These are phyloP conservation scores for Kwoniella pini DNA, from an alignment of 768 basidiomycete genomes.

Conservation along the genomic window DNA sequence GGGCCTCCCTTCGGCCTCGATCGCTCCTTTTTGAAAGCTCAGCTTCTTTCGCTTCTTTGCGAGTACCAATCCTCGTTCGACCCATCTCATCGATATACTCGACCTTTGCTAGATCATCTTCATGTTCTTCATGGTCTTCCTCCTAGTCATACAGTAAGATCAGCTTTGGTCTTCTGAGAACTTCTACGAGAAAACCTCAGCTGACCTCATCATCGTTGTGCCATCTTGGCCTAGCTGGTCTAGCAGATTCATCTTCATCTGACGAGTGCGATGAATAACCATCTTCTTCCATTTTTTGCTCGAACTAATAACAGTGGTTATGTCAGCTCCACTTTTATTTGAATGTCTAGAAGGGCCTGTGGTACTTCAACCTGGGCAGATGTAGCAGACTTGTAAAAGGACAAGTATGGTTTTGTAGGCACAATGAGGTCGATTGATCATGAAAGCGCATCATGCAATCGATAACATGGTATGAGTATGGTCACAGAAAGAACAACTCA, in stretches of 20 bases:
- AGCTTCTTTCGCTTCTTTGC: conserved; percentile 44
- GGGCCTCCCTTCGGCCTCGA: neutral
- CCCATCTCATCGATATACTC: conserved; percentile 54
- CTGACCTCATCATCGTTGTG: conserved; percentile 10
- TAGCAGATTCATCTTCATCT: conserved; percentile 43
- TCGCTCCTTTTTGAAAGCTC: conserved; percentile 16
- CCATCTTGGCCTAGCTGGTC: conserved; percentile 17
- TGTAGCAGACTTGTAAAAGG: too few relatives aligned
- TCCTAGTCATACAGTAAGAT: neutral
- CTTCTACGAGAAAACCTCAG: too few relatives aligned
- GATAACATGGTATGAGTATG: too few relatives aligned
- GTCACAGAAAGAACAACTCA: conserved; percentile 28
- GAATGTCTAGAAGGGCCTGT: too few relatives aligned
- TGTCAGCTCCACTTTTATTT: too few relatives aligned
- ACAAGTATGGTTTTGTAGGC: too few relatives aligned
- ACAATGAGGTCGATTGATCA: too few relatives aligned
- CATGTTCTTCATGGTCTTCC: conserved; percentile 26
- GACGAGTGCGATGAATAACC: conserved; percentile 39
- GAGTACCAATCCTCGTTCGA: conserved; percentile 45
- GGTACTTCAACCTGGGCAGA: too few relatives aligned
- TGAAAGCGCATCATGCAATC: too few relatives aligned
- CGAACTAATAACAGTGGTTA: conserved; percentile 33
- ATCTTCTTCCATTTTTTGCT: conserved; percentile 46
- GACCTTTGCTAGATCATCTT: conserved; percentile 33
- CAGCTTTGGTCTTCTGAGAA: too few relatives aligned